Evolutionary conservation across 2,329 filamentous ascomycete species (phyloP), one percentile per base, ranked within the genome.

Genomic region (Zymoseptoria ardabiliae): DNA sequence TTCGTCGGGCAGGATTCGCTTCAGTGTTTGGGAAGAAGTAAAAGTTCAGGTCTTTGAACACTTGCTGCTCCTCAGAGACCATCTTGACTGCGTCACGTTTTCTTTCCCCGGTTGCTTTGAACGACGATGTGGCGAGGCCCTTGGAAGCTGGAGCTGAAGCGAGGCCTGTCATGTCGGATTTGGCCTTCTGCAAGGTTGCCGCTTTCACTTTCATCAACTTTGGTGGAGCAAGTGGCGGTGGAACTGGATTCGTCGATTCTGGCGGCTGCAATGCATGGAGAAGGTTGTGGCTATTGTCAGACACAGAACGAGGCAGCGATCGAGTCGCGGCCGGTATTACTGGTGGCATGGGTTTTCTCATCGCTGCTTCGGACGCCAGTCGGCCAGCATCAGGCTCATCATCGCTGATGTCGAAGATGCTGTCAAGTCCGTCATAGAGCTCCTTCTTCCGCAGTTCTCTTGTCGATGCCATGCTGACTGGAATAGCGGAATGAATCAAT

Each of bases 21-120:
- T 93, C 87, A 63, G 91, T 84, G 65, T 94, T 89, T 0, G 91
- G 93, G 5, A 96, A 84, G 71, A 94, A 96, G 74, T 85, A 74
- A 59, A 74, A 72, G 53, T 69, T 66, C 2, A 71, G 58, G 20
- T 58, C 63, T 9, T 62, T 61, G 55, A 74, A 73, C 20, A 73
- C 65, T 45, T 65, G 69, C 41, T 66, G 65, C 1, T 65, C 61
- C 35, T 67, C 65, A 8, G 69, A 65, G 13, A 69, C 63, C 25
- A 66, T 65, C 3, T 61, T 55, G 20, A 54, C 58, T 21, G 17
- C 54, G 4, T 69, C 65, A 45, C 69, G 67, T 54, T 71, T 73
- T 49, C 70, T 62, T 60, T 72, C 72, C 11, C 66, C 68, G 21
- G 56, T 61, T 19, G 57, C 41, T 50, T 59, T 59, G 17, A 35